Base-by-base conservation (phyloP, 805 yeast species). In the Candida montana region DNA sequence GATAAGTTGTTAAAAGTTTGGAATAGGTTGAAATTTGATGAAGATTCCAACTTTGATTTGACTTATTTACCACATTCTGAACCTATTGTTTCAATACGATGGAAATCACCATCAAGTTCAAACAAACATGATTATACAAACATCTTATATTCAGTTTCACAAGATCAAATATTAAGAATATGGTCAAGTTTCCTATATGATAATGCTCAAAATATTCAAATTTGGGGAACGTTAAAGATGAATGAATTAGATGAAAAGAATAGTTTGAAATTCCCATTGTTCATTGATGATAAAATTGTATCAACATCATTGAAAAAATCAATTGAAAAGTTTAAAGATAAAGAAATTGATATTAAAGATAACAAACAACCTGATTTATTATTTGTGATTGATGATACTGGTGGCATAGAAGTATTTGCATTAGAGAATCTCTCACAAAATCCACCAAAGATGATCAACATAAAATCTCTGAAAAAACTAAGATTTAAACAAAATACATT, bases 1-100 rank as follows among this genome's bases (percentile, higher is more conserved):
- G 95, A 87, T 57, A 68, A 69, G 28, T 65, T 83, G 12, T 79
- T 86, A 23, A 87, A 86, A 55, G 68, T 87, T 2, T 90, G 96
- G 95, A 71, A 79, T 40, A 66, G 96, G 38, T 68, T 79, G 7
- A 74, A 83, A 7, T 85, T 79, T 53, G 88, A 73, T 21, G 78
- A 75, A 28, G 72, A 77, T 31, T 71, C 81, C 7, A 69, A 71
- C 21, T 88, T 87, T 57, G 93, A 83, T 51, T 64, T 87, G 47
- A 64, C 77, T 0, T 81, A 83, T 51, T 62, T 88, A 18, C 71
- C 76, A n/a, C 95, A 85, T 54, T 78, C 81, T 2, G 55, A 69
- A 1, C 70, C 70, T 40, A 77, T 89, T 1, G 68, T 79, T 0
- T 65, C 67, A 27, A 57, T 81, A 30, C 67, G 80, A 41, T 83